A percentile compares a stretch with the other conserved stretches of the same genome.
phyloP scores from a whole-genome alignment of 2,329 filamentous ascomycete genomes.

The Aspergillus awamori region DNA sequence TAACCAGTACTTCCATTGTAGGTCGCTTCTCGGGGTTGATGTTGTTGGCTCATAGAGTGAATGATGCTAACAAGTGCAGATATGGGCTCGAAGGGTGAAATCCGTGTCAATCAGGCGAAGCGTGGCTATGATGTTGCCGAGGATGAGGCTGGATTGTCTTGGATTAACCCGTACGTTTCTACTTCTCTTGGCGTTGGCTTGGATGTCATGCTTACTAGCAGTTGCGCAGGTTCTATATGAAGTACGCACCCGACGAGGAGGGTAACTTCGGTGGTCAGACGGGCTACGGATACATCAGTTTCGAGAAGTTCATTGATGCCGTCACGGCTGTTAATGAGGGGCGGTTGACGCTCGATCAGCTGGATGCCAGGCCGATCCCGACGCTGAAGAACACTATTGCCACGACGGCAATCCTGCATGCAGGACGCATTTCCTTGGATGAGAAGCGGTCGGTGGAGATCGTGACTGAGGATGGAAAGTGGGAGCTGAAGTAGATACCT shows the following conservation, averaged over 20 bases:
- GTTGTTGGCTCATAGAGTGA: not conserved
- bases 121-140: constrained; percentile 93
- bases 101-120: constrained; percentile 90
- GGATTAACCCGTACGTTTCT: constrained; percentile 76
- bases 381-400: constrained; percentile 88
- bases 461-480: constrained; percentile 48
- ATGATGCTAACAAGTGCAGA: constrained; percentile 42
- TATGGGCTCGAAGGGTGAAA: constrained; percentile 79
- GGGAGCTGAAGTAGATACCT: constrained; percentile 62
- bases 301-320: constrained; percentile 94
- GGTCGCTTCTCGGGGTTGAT: constrained; percentile 15
- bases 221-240: constrained; percentile 74
- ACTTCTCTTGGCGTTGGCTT: not conserved
- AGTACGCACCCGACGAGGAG: constrained; percentile 90
- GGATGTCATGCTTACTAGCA: not conserved
- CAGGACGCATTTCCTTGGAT: constrained; percentile 80
- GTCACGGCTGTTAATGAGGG: constrained; percentile 78
- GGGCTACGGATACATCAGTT: constrained; percentile 90
- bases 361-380: constrained; percentile 79
- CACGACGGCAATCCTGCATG: constrained; percentile 88
- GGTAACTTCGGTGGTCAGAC: constrained; percentile 91
- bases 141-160: constrained; percentile 71
- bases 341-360: constrained; percentile 68
- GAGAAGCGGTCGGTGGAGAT: constrained; percentile 79
- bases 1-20: constrained; percentile 92